A percentile compares a stretch with the other conserved stretches of the same genome.
phyloP scores from a whole-genome alignment of 306 rosid genomes.

The Gastrolobium bilobum region DNA sequence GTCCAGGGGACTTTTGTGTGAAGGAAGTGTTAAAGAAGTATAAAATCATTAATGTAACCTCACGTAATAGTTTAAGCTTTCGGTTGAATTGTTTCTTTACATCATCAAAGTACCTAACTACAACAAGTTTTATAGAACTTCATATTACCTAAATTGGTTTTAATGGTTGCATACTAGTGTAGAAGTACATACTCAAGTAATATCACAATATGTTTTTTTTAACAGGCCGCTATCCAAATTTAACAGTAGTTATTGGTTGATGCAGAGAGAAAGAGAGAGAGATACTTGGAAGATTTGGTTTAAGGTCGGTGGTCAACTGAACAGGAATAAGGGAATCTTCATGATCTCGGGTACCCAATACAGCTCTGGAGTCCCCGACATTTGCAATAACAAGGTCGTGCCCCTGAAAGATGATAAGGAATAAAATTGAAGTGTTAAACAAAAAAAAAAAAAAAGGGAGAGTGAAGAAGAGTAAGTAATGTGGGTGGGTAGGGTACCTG shows the following conservation, averaged over 20 bases:
- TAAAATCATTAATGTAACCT: too few relatives aligned
- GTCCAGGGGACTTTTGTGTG: too few relatives aligned
- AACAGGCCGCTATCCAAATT: background rate
- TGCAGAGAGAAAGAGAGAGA: background rate
- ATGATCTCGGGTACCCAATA: constrained; percentile 71
- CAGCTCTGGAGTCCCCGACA: constrained; percentile 67
- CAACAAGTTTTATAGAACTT: background rate
- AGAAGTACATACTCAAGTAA: background rate
- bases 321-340: constrained; percentile 60
- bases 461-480: background rate
- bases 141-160: background rate
- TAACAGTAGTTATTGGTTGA: background rate
- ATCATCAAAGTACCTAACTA: too few relatives aligned
- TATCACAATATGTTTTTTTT: too few relatives aligned
- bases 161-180: background rate
- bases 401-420: constrained; percentile 57
- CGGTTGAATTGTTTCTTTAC: too few relatives aligned
- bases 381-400: constrained; percentile 72
- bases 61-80: too few relatives aligned
- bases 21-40: too few relatives aligned
- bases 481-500: constrained; percentile 51
- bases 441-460: background rate
- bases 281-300: constrained; percentile 84
- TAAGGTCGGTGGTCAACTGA: constrained; percentile 86
- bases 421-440: background rate